A percentile compares a stretch with the other conserved stretches of the same genome.
These are phyloP conservation scores for Earliella scabrosa DNA, from an alignment of 1,284 basidiomycete genomes.

Conservation along the genomic window DNA sequence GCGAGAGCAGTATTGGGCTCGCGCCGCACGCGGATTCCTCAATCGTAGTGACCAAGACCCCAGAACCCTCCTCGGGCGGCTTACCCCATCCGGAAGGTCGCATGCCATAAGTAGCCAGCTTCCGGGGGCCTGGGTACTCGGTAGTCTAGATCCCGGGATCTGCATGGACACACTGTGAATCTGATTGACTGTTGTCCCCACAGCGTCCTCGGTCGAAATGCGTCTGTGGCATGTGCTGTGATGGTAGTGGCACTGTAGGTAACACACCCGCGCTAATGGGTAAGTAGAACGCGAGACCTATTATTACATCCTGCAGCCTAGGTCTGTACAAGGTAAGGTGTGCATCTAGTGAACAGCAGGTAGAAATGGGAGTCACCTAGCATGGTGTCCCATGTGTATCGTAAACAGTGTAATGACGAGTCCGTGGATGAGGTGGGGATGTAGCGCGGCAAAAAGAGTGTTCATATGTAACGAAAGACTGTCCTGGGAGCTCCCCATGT, in stretches of 20 bases:
- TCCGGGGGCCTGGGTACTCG: neutral
- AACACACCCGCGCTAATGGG: no score
- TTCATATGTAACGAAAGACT: neutral
- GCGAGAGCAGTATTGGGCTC: no score
- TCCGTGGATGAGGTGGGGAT: neutral
- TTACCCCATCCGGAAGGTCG: neutral
- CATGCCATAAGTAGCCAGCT: neutral
- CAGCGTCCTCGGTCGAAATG: no score
- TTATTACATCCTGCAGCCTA: constrained; percentile 10
- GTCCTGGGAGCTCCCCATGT: neutral
- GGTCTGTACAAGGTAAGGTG: constrained; percentile 4
- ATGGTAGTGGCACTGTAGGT: no score
- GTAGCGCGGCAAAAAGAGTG: neutral
- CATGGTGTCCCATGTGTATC: neutral
- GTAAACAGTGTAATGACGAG: constrained; percentile 1
- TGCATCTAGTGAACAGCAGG: constrained; percentile 12
- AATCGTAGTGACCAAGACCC: neutral
- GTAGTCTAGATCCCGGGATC: no score
- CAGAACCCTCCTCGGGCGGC: neutral
- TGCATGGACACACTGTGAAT: no score
- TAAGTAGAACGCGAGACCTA: no score
- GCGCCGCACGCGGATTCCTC: neutral
- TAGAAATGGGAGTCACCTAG: neutral
- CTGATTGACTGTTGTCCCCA: no score
- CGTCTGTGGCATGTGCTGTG: no score